Base-by-base conservation (phyloP, 495 filamentous ascomycete genomes). In the Durotheca rogersii region DNA sequence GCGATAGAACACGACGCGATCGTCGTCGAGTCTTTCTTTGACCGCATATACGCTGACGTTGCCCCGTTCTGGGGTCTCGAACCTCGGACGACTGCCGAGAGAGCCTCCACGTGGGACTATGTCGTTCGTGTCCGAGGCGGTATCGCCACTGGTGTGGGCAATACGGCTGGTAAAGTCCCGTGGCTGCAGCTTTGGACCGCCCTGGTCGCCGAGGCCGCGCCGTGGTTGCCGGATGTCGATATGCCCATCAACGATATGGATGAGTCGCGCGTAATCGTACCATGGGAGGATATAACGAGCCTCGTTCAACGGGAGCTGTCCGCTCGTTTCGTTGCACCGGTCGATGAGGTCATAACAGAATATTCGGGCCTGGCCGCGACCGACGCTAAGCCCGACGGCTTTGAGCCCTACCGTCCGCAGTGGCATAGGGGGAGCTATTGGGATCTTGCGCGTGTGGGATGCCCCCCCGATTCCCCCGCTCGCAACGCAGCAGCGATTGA, bases 11-110 rank as follows among this genome's bases (percentile, higher is more conserved):
- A 75, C 35, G 69, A 76, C 4, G 76, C 77, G 30, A 67, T 82
- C 38, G 72, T 84, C 38, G 74, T 87, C 37, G 84, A 87, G 53
- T 83, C 84, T 48, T 79, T 78, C 59, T 86, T 82, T 61, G 81
- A 86, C 51, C 83, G 85, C 46, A 82, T 87, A 40, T 72, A 79
- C 47, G 76, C 78, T 33, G 84, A 88, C 62, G 61, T 85, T 30
- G 67, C 74, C 21, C 85, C 85, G 1, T 85, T 83, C 58, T 87
- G 83, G 81, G 80, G 74, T 2, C 56, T 84, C 35, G 66, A 78
- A 1, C 75, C 84, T 2, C 56, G 60, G 14, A 61, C 64, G 4
- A 74, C 86, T 7, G 73, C 81, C 11, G 66, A 73, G 18, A 58
- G 72, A 17, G 58, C 72, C 5, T 56, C 61, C 34, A 55, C 72